Evolutionary conservation across 139 green algal genomes (phyloP).

Genomic region (Haematococcus lacustris): DNA sequence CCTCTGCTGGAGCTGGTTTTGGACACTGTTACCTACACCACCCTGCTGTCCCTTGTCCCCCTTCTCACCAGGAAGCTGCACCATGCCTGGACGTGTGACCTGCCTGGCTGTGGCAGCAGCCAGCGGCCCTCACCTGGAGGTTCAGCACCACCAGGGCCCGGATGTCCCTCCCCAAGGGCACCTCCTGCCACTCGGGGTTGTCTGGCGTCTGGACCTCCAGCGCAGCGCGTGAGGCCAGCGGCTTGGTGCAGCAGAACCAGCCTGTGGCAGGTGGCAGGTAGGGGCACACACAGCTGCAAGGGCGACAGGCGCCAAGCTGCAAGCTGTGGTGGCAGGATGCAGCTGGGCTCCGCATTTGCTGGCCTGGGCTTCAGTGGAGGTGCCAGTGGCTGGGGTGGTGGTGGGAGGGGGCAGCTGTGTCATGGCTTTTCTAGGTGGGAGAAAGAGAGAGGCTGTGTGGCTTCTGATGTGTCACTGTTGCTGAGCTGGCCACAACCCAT

Average conservation of each 20-base stretch:
- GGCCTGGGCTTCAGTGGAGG: conserved; percentile 15
- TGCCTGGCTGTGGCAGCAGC: too few species aligned
- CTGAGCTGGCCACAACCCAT: too few species aligned
- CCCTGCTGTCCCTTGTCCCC: too few species aligned
- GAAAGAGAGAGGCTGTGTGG: too few species aligned
- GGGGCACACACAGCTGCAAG: neutral
- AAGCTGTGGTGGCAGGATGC: neutral
- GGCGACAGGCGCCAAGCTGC: neutral
- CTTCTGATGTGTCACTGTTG: too few species aligned
- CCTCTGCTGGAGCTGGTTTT: too few species aligned
- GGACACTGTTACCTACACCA: too few species aligned
- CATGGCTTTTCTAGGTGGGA: too few species aligned
- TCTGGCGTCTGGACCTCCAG: conserved; percentile 10
- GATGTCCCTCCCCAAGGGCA: conserved; percentile 37
- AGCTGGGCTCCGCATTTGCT: neutral
- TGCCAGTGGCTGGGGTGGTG: too few species aligned
- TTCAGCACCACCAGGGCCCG: conserved; percentile 73
- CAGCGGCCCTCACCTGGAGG: conserved; percentile 44
- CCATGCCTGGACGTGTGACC: too few species aligned
- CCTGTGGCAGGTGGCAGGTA: neutral
- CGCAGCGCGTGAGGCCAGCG: neutral
- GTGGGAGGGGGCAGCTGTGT: too few species aligned
- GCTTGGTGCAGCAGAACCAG: conserved; percentile 24
- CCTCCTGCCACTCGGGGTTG: conserved; percentile 4
- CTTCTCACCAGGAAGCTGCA: too few species aligned